Evolutionary conservation across 163 green algal species (phyloP), one percentile per base, ranked within the genome.

Genomic region (Chlamydomonas reinhardtii): DNA sequence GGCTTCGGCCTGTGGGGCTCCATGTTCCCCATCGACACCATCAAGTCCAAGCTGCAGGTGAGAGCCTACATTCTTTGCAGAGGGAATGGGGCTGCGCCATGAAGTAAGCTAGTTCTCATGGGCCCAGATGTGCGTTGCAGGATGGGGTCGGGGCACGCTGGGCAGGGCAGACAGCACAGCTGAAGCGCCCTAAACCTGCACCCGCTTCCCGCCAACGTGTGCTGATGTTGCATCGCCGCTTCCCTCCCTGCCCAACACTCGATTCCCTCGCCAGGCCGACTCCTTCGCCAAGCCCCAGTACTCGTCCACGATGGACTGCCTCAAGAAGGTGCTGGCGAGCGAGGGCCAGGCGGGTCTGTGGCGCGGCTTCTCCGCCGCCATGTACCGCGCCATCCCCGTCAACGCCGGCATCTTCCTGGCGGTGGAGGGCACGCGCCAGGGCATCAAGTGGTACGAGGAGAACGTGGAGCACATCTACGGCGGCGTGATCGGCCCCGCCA

Each of bases 1-100:
- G 90, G 90, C 71, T 93, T 93, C 76, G 90, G 90, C 22, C 84
- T 93, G 90, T 93, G 90, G 90, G 90, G 90, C 64, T 88, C 74
- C 80, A 93, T 93, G 90, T 93, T 93, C 84, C 90, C 90, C 74
- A 93, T 93, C 66, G 90, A 93, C 90, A 93, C 90, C 69, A 85
- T 93, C 87, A 93, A 93, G 83, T 92, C 87, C 48, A 93, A 93
- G 84, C 66, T 93, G 74, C 90, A 93, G 86, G 89, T 85, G 71
- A n/a, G 83, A 83, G 34, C 68, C n/a, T n/a, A n/a, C n/a, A n/a
- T n/a, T n/a, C n/a, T n/a, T n/a, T n/a, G n/a, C n/a, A n/a, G n/a
- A n/a, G n/a, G n/a, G n/a, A n/a, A n/a, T n/a, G n/a, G n/a, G n/a
- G n/a, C n/a, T n/a, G n/a, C n/a, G n/a, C n/a, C n/a, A n/a, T n/a